Conservation (phyloP, 225 moss, liverwort and hornwort genomes). For the Pleurozium schreberi region DNA sequence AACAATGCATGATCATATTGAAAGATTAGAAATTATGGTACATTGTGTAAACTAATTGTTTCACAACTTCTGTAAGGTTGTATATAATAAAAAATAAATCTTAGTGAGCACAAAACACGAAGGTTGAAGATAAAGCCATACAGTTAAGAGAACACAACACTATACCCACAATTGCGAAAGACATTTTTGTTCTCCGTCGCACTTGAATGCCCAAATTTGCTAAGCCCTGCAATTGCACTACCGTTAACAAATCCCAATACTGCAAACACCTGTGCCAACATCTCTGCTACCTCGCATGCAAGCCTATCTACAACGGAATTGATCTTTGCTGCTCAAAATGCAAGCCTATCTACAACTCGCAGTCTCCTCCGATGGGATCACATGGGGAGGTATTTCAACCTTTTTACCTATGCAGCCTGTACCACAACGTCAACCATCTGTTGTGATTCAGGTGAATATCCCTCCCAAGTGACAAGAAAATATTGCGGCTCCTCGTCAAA, state of each 20-base stretch:
- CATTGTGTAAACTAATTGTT: not conserved
- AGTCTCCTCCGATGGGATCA: too few relatives aligned
- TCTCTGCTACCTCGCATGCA: not conserved
- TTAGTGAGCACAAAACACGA: too few relatives aligned
- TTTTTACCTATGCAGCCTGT: not conserved
- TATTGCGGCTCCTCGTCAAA: fast-evolving
- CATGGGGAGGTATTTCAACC: not conserved
- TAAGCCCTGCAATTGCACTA: not conserved
- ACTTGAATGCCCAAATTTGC: not conserved
- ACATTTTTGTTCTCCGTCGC: too few relatives aligned
- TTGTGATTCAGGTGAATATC: not conserved
- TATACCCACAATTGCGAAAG: too few relatives aligned
- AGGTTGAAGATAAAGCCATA: too few relatives aligned
- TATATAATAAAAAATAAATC: not conserved
- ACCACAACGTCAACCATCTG: not conserved
- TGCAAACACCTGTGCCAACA: not conserved
- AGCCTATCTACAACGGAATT: not conserved
- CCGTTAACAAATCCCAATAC: fast-evolving
- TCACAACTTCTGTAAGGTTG: not conserved
- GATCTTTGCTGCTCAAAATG: too few relatives aligned
- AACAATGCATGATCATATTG: not conserved
- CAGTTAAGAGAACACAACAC: too few relatives aligned
- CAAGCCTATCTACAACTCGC: too few relatives aligned
- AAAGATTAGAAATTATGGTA: not conserved
- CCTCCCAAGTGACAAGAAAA: not conserved